Evolutionary conservation across 768 basidiomycete genomes (phyloP).

Genomic region (Favolaschia claudopus): DNA sequence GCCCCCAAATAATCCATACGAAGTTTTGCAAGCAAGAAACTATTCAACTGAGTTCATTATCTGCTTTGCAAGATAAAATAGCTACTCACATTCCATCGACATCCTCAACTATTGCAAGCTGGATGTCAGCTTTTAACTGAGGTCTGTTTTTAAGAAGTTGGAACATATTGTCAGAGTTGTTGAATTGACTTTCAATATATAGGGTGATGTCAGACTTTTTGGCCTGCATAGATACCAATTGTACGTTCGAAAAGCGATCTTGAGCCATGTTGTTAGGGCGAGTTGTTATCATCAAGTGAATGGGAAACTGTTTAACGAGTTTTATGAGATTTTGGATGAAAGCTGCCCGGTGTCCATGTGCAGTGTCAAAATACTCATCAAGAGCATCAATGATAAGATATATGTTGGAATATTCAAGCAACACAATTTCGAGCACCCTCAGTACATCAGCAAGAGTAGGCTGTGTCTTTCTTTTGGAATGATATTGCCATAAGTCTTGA

Average conservation of each 20-base stretch:
- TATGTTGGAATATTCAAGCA: neutral
- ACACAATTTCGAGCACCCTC: neutral
- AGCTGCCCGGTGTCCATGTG: neutral
- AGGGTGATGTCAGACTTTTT: neutral
- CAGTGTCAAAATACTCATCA: conserved; percentile 10
- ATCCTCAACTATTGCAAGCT: neutral
- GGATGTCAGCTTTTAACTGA: neutral
- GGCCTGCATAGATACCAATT: neutral
- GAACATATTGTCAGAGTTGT: neutral
- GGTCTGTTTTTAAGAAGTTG: neutral
- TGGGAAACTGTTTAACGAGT: neutral
- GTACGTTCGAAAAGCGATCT: neutral
- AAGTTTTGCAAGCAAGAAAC: conserved; percentile 7
- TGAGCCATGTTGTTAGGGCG: neutral
- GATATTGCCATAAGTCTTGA: neutral
- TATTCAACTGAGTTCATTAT: neutral
- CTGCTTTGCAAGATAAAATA: neutral
- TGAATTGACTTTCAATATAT: neutral
- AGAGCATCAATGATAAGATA: conserved; percentile 4
- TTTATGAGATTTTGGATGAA: neutral
- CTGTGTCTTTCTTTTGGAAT: neutral
- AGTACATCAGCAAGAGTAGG: neutral
- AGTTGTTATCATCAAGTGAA: neutral
- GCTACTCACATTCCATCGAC: neutral
- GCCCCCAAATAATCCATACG: neutral